Evolutionary conservation across 805 yeast genomes (phyloP).

Genomic region (Aciculoconidium aculeatum): DNA sequence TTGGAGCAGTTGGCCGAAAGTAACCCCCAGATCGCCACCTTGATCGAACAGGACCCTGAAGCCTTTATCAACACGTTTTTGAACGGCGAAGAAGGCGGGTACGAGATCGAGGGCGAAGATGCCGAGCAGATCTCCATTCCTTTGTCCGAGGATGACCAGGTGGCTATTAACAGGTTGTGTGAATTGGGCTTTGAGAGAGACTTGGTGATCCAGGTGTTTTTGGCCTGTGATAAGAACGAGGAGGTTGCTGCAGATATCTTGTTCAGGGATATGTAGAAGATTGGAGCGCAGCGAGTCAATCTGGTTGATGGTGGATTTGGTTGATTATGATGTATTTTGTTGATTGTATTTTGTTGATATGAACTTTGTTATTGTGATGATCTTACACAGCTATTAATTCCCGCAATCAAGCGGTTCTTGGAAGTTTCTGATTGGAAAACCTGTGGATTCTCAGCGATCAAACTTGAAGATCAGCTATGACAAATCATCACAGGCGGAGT

Average conservation of each 20-base stretch:
- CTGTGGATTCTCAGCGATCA: too few species aligned
- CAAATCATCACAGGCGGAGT: too few species aligned
- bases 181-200: constrained; percentile 90
- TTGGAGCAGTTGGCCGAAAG: constrained; percentile 74
- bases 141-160: constrained; percentile 77
- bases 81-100: constrained; percentile 45
- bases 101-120: constrained; percentile 32
- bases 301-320: too few species aligned
- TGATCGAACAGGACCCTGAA: constrained; percentile 85
- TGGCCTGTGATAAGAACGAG: constrained; percentile 97
- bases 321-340: neutral
- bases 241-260: constrained; percentile 92
- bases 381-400: too few species aligned
- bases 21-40: constrained; percentile 79
- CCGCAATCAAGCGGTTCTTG: too few species aligned
- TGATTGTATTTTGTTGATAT: neutral
- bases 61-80: constrained; percentile 71
- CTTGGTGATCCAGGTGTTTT: constrained; percentile 84
- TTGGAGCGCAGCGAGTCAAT: too few species aligned
- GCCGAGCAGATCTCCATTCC: constrained; percentile 41
- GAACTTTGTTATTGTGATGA: too few species aligned
- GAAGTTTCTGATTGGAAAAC: too few species aligned
- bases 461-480: too few species aligned
- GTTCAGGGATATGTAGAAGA: constrained; percentile 43
- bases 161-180: constrained; percentile 83